Evolutionary conservation across 495 filamentous ascomycete genomes (phyloP).

Genomic region (Amorphotheca resinae): DNA sequence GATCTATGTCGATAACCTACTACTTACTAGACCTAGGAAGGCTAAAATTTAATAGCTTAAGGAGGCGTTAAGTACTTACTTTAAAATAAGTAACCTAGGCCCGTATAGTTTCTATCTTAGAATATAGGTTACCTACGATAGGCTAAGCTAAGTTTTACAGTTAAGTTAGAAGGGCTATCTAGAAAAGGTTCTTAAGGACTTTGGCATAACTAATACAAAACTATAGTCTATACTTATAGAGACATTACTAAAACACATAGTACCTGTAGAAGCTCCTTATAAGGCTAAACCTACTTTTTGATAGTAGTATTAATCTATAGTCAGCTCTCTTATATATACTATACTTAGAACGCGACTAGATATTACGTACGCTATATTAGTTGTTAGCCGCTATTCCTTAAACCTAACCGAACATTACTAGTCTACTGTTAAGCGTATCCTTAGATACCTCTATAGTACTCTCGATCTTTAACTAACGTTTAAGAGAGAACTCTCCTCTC

Average conservation of each 20-base stretch:
- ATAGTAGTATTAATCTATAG: conserved; percentile 8
- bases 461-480: conserved; percentile 1
- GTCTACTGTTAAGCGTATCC: neutral
- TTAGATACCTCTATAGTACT: conserved; percentile 1
- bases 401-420: conserved; percentile 2
- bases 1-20: neutral
- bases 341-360: conserved; percentile 16
- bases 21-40: neutral
- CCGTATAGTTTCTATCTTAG: conserved; percentile 25
- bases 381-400: neutral
- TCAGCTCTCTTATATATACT: conserved; percentile 16
- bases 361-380: conserved; percentile 8
- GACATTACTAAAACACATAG: neutral
- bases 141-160: neutral
- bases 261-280: conserved; percentile 5
- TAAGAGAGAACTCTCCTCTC: neutral
- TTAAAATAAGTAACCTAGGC: conserved; percentile 25
- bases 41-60: conserved; percentile 21
- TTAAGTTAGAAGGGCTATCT: conserved; percentile 20
- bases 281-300: neutral
- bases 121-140: conserved; percentile 9
- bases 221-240: conserved; percentile 10
- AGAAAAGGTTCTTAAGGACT: conserved; percentile 15
- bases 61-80: conserved; percentile 15
- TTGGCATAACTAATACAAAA: conserved; percentile 12